Percentiles rank a stretch among this genome's conserved stretches.
Conservation (phyloP, 2,329 filamentous ascomycete species). For the Xylaria sp. region DNA sequence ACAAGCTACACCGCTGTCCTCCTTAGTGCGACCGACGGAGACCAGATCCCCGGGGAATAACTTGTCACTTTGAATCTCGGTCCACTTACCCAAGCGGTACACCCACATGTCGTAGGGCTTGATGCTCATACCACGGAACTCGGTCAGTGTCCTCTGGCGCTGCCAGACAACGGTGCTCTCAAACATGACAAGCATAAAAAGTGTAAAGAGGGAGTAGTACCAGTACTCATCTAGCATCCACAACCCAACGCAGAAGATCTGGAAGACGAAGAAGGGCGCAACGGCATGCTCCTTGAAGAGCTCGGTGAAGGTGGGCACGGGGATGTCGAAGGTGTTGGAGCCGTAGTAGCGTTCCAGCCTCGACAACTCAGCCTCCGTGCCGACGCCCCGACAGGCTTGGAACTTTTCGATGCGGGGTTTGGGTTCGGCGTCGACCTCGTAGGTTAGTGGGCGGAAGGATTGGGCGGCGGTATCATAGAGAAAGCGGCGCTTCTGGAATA, state of each 20-base stretch:
- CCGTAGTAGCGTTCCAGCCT: constrained; percentile 92
- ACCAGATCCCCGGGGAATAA: constrained; percentile 92
- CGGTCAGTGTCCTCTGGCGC: constrained; percentile 89
- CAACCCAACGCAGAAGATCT: constrained; percentile 96
- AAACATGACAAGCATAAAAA: constrained; percentile 97
- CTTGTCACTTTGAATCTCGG: constrained; percentile 86
- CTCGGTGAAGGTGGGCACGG: constrained; percentile 92
- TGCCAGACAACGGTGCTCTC: constrained; percentile 99
- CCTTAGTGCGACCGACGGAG: constrained; percentile 91
- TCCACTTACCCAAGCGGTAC: constrained; percentile 86
- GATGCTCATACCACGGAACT: constrained; percentile 99
- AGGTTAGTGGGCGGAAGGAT: constrained; percentile 81
- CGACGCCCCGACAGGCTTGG: constrained; percentile 79
- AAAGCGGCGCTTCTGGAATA: constrained; percentile 98
- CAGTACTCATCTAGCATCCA: constrained; percentile 99
- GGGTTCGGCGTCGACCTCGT: constrained; percentile 82
- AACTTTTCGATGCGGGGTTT: constrained; percentile 80
- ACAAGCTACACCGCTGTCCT: constrained; percentile 95
- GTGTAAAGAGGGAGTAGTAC: constrained; percentile 99
- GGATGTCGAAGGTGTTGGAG: constrained; percentile 95
- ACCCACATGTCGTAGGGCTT: constrained; percentile 97
- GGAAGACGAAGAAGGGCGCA: constrained; percentile 98
- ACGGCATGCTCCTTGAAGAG: constrained; percentile 98
- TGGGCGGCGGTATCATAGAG: constrained; percentile 75
- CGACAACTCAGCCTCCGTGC: constrained; percentile 74